Percentiles rank a stretch among this genome's conserved stretches.
Evolutionary conservation across 257 asterid genomes (phyloP).

Genomic region (Thymus quinquecostatus): DNA sequence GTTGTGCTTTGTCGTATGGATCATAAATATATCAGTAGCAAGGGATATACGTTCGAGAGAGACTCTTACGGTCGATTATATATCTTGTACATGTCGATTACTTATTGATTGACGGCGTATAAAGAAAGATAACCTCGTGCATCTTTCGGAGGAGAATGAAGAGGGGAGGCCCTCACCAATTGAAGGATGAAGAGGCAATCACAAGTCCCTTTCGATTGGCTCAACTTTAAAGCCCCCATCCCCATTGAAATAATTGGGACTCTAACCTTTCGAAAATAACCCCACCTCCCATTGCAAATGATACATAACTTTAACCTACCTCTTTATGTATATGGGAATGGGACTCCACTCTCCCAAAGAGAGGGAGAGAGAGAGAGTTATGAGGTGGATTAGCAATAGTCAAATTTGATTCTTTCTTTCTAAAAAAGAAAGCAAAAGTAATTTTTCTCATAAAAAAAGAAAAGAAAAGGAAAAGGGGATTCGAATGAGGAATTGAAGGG

Average conservation of each 20-base stretch:
- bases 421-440: no score
- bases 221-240: not conserved
- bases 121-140: not conserved
- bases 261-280: not conserved
- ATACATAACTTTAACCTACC: not conserved
- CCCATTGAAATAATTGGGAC: not conserved
- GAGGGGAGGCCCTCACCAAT: not conserved
- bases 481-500: not conserved
- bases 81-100: no score
- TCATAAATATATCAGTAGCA: no score
- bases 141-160: not conserved
- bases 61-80: no score
- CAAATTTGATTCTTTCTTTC: no score
- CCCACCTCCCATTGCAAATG: constrained; percentile 4
- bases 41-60: no score
- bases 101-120: no score
- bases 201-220: constrained; percentile 1
- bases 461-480: not conserved
- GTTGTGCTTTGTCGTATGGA: no score
- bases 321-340: not conserved
- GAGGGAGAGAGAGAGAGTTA: not conserved
- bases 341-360: not conserved
- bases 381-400: no score
- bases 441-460: not conserved
- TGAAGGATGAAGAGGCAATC: not conserved